Base-by-base conservation (phyloP, 352 stramenopile species). In the Globisporangium acanthophoron region DNA sequence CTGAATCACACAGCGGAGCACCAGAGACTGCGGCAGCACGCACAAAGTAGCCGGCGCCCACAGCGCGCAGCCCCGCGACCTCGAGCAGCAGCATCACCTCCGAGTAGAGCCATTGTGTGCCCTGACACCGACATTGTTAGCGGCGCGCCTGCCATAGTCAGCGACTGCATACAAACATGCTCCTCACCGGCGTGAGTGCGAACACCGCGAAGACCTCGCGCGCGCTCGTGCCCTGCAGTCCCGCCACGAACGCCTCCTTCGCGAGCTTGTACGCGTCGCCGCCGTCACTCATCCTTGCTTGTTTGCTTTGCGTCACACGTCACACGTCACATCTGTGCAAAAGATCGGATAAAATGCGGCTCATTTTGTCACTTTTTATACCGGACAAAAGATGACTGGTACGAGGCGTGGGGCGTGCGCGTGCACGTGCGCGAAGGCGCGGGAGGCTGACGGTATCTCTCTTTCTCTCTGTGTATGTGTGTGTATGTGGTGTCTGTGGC, bases 201-300 rank as follows among this genome's bases (percentile, higher is more conserved):
- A 94, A 92, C 29, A 90, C 65, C 16, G 85, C 52, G 51, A 90
- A 89, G 37, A 94, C 81, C 61, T 94, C 82, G 50, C 64, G 66
- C 4, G 76, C 78, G 12, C 70, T 88, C 15, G 85, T 91, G 59
- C 85, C 85, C 41, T 86, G 66, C 21, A 90, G 64, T 9, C 78
- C 78, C 27, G 76, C 66, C 20, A 94, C 83, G 59, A 94, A 94
- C 15, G 76, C 77, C 65, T 92, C 82, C 66, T 94, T 94, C 20
- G 81, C 79, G 58, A 73, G 76, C 70, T 94, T 94, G 73, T 94
- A 92, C 61, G 80, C 72, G 48, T 90, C 77, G 62, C 87, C 69
- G 33, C n/a, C 33, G 18, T 5, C 31, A n/a, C 37, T 24, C 50
- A 82, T 83, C 44, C 53, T 69, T 21, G 21, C 43, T 44, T 50